Base-by-base conservation (phyloP, 345 rosid genomes). In the Corchorus capsularis region DNA sequence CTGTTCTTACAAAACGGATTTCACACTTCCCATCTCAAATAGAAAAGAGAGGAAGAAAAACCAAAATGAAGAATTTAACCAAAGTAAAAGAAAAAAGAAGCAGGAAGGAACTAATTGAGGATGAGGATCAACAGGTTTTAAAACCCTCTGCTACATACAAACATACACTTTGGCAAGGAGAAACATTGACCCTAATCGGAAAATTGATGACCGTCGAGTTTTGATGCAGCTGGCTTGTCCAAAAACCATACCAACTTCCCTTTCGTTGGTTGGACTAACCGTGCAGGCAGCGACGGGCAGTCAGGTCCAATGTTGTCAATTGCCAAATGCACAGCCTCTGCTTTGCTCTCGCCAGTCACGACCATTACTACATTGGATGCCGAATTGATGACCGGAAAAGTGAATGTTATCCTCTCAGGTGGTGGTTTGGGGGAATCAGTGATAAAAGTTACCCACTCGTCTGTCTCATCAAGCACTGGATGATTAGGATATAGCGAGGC, bases 341-440 rank as follows among this genome's bases (percentile, higher is more conserved):
- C 92, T 84, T 93, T 91, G 87, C 82, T 82, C 53, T 89, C 97
- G 3, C 94, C 98, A 4, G 91, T 78, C 75, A 88, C 96, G 0
- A 92, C 92, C 16, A 95, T 63, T 4, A 79, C 96, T 37, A 95
- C 96, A 16, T 84, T 89, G 63, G 97, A 85, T 43, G 99, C 94
- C 1, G 98, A 84, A 82, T 93, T 93, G 84, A 95, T 92, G 86
- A 93, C 97, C 0, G 97, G 98, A 76, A 95, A 73, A 64, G 97
- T 95, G 81, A 93, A 95, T 8, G 97, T 95, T 80, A 95, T 90
- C 83, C 99, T 92, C 88, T 93, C 98, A 0, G 94, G 94, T 27
- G 99, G 98, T 63, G 97, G 89, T 70, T 89, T 83, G 1, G 98
- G 97, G 52, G 97, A 91, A 79, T 95, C 81, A 4, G 89, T 90